phyloP scores from a whole-genome alignment of 2,329 filamentous ascomycete genomes.

The Nigrospora sphaerica region DNA sequence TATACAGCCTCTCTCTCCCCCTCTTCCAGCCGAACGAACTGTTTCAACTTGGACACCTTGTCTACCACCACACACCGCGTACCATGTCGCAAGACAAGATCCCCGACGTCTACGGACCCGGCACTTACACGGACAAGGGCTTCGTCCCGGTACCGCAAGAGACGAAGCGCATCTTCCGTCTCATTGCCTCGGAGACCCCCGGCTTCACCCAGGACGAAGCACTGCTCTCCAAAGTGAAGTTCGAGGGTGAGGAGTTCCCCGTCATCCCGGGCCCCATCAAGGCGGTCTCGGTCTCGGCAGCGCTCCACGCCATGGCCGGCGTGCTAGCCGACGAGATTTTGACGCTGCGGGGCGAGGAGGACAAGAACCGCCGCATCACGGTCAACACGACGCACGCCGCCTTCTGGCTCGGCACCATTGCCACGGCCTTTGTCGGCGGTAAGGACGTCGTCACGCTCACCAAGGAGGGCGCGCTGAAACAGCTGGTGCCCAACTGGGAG shows the following conservation, averaged over 20 bases:
- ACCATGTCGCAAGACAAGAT: constrained; percentile 11
- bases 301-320: constrained; percentile 26
- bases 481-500: constrained; percentile 29
- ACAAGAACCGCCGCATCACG: constrained; percentile 18
- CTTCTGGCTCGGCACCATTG: constrained; percentile 34
- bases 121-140: constrained; percentile 18
- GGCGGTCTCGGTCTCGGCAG: constrained; percentile 21
- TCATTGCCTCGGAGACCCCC: constrained; percentile 20
- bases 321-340: constrained; percentile 10
- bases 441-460: constrained; percentile 20
- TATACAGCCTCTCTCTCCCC: neutral
- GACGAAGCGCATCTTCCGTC: constrained; percentile 21
- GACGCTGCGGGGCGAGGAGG: constrained; percentile 3
- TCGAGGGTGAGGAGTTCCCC: constrained; percentile 20
- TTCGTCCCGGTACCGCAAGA: constrained; percentile 21
- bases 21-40: neutral
- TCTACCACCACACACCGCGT: neutral
- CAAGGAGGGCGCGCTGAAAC: constrained; percentile 18
- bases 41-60: neutral
- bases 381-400: constrained; percentile 39
- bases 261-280: constrained; percentile 28
- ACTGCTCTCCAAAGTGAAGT: constrained; percentile 19
- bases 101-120: constrained; percentile 22
- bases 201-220: constrained; percentile 23
- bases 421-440: constrained; percentile 29